Evolutionary conservation across 2,329 filamentous ascomycete species (phyloP), one percentile per base, ranked within the genome.

Genomic region (Trichoderma sp.): DNA sequence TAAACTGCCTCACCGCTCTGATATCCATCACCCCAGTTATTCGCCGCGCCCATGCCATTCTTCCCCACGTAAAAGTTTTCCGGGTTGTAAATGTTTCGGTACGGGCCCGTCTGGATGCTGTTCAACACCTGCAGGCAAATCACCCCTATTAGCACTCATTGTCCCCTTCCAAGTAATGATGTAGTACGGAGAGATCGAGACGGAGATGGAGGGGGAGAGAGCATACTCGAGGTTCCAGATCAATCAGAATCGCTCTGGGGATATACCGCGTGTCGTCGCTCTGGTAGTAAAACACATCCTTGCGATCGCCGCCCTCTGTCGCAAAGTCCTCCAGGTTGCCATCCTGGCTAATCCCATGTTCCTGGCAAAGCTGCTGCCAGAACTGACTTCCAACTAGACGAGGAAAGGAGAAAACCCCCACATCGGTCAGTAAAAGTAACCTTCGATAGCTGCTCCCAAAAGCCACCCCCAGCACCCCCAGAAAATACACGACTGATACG

Each of bases 221-320:
- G 71, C 74, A 69, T 82, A 92, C 94, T 71, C 95, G 87, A 27
- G 95, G 95, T 80, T 99, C 95, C 45, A 99, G 84, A 78, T 99
- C 95, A 71, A 99, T 91, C 61, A 99, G 84, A 74, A 99, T 98
- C 57, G 95, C 94, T 77, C 95, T 89, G 12, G 95, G 95, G 72
- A 99, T 98, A 80, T 99, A 99, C 82, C 95, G 88, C 68, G 95
- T 99, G 78, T 99, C 95, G 84, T 99, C 95, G 77, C 94, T 98
- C 85, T 96, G 94, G 83, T 98, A 99, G 86, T 97, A 98, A 83
- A 98, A 98, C 70, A 99, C 95, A 81, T 99, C 95, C 80, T 99
- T 99, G 74, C 95, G 90, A 81, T 99, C 95, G 72, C 94, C 94
- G 76, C 95, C 95, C 80, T 98, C 95, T 59, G 93, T 97, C 76